Evolutionary conservation across 768 basidiomycete genomes (phyloP).

Genomic region (Cyathus striatus): DNA sequence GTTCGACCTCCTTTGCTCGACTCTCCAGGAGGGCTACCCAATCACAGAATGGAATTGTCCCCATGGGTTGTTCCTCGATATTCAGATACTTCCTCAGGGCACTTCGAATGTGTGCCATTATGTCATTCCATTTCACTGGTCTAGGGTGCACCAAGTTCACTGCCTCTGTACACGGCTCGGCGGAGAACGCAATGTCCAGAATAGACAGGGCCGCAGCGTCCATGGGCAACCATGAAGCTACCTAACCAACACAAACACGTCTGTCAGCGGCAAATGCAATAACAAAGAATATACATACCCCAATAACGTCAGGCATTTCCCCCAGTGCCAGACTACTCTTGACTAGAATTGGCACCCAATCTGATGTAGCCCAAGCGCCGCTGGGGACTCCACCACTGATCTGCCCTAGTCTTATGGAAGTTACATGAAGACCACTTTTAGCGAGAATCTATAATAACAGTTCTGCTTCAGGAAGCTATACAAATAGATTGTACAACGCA

Average conservation of each 20-base stretch:
- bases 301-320: slow-evolving; percentile 18
- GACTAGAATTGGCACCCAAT: slow-evolving; percentile 35
- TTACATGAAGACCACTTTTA: slow-evolving; percentile 20
- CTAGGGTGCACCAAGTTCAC: slow-evolving; percentile 30
- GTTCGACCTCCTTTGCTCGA: slow-evolving; percentile 6
- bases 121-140: slow-evolving; percentile 22
- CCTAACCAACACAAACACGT: slow-evolving; percentile 14
- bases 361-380: slow-evolving; percentile 32
- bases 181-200: slow-evolving; percentile 21
- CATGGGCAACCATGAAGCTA: slow-evolving; percentile 29
- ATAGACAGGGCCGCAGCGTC: slow-evolving; percentile 19
- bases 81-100: not conserved
- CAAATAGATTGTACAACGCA: slow-evolving; percentile 9
- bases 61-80: not conserved
- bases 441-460: slow-evolving; percentile 24
- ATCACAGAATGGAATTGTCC: slow-evolving; percentile 12
- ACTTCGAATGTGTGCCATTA: slow-evolving; percentile 12
- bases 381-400: slow-evolving; percentile 25
- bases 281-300: slow-evolving; percentile 37
- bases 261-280: no score
- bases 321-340: slow-evolving; percentile 26
- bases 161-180: slow-evolving; percentile 9
- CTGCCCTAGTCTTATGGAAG: slow-evolving; percentile 30
- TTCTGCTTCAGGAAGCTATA: no score
- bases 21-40: slow-evolving; percentile 15